Base-by-base conservation (phyloP, 257 asterid species). In the Mentha longifolia region DNA sequence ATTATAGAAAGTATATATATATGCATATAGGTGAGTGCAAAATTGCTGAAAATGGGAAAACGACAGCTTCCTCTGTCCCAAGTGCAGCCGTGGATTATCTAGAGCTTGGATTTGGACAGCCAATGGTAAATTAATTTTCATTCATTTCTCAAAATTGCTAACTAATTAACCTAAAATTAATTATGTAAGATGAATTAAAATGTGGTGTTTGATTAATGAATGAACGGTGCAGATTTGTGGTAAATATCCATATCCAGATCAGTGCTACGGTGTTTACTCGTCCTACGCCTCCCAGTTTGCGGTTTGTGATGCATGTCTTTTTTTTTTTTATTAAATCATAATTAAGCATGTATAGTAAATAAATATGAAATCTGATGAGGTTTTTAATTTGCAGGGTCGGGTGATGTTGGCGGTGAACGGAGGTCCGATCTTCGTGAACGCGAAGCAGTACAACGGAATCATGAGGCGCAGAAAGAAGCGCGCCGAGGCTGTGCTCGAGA, bases 371-470 rank as follows among this genome's bases (percentile, higher is more conserved):
- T 10, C 47, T 8, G 14, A 42, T 8, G 14, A 42, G 7, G 12
- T 42, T 42, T 10, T 42, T 42, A 2, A 9, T 42, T 28, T 57
- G 15, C 71, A 89, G 97, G 95, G 93, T n/a, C 91, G 90, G 37
- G 76, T 86, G 22, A 87, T 92, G 96, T 77, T 92, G 70, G 95
- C 96, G 1, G 57, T 86, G 83, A 82, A 86, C 50, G 93, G 83
- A 68, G 89, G 79, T 43, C 86, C 92, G 1, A 79, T 92, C 12
- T 92, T 78, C 31, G 97, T 92, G 15, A 92, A 92, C 19, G 88
- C 92, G 0, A 92, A 92, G 89, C 97, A 92, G 84, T 92, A 92
- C 67, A 81, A 81, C 28, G 92, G 89, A 25, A 92, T 92, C 64
- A 65, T 92, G 74, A 83, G 93, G 83, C 96, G 97, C 22, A 70